Conservation (phyloP, 2,329 filamentous ascomycete genomes). For the Helminthosporium solani region DNA sequence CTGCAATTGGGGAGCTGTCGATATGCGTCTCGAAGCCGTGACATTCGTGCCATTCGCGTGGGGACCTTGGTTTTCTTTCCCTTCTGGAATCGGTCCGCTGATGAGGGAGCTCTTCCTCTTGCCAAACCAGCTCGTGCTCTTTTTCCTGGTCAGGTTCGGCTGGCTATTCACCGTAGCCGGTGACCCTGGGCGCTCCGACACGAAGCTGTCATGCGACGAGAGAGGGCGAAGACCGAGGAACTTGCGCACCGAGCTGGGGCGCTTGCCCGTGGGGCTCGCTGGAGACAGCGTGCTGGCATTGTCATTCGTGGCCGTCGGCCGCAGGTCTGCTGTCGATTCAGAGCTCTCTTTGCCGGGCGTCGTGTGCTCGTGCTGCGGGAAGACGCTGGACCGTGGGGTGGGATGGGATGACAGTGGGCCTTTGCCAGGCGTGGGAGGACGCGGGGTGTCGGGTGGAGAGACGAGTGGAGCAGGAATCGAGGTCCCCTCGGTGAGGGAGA, state of each 20-base stretch:
- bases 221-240: constrained; percentile 43
- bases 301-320: constrained; percentile 30
- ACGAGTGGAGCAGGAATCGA: constrained; percentile 44
- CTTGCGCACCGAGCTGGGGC: constrained; percentile 44
- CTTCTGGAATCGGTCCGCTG: constrained; percentile 37
- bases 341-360: constrained; percentile 21
- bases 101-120: constrained; percentile 41
- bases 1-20: neutral
- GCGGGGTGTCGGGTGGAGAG: constrained; percentile 41
- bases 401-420: constrained; percentile 46
- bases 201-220: constrained; percentile 39
- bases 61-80: constrained; percentile 24
- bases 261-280: constrained; percentile 33
- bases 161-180: constrained; percentile 38
- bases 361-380: constrained; percentile 22
- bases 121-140: constrained; percentile 45
- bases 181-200: constrained; percentile 39
- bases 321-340: constrained; percentile 18
- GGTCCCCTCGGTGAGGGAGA: constrained; percentile 46
- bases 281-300: constrained; percentile 33
- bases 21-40: neutral
- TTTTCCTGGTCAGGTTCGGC: constrained; percentile 36
- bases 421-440: constrained; percentile 41
- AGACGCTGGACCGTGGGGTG: constrained; percentile 35
- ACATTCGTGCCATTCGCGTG: constrained; percentile 23